phyloP scores from a whole-genome alignment of 2,329 filamentous ascomycete species.

The Fusarium citri region DNA sequence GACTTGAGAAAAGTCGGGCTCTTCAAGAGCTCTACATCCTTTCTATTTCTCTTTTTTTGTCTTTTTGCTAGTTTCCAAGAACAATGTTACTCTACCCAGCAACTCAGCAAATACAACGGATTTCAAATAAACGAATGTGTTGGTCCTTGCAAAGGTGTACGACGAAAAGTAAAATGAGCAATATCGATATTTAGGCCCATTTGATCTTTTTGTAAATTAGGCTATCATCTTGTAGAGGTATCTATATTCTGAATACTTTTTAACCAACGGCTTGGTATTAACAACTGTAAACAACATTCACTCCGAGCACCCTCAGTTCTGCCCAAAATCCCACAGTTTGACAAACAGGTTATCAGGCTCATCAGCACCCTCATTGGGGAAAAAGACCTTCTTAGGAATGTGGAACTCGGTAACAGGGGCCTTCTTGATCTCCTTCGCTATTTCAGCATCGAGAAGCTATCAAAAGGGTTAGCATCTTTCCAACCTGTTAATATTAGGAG shows the following conservation, averaged over 20 bases:
- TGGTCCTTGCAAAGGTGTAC: not conserved
- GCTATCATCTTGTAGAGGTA: not conserved
- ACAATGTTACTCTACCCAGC: not conserved
- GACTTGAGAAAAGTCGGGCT: not conserved
- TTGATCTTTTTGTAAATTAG: not conserved
- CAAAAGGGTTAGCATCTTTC: not conserved
- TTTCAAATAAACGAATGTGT: not conserved
- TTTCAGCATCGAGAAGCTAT: conserved; percentile 84
- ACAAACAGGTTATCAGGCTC: conserved; percentile 67
- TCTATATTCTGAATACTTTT: conserved; percentile 1
- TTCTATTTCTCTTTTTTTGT: conserved; percentile 8
- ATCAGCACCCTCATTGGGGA: conserved; percentile 61
- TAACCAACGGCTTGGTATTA: conserved; percentile 8
- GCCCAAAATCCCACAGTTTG: conserved; percentile 70
- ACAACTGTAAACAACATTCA: not conserved
- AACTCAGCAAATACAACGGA: not conserved
- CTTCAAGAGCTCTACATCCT: not conserved
- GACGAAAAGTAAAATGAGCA: not conserved
- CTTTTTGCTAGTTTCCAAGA: not conserved
- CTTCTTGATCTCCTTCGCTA: conserved; percentile 86
- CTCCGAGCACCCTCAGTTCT: conserved; percentile 21
- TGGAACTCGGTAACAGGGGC: conserved; percentile 91
- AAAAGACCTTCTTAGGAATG: conserved; percentile 87
- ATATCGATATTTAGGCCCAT: not conserved
- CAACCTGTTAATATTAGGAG: not conserved